Evolutionary conservation across 768 basidiomycete species (phyloP), one percentile per base, ranked within the genome.

Genomic region (Suillus placidus): DNA sequence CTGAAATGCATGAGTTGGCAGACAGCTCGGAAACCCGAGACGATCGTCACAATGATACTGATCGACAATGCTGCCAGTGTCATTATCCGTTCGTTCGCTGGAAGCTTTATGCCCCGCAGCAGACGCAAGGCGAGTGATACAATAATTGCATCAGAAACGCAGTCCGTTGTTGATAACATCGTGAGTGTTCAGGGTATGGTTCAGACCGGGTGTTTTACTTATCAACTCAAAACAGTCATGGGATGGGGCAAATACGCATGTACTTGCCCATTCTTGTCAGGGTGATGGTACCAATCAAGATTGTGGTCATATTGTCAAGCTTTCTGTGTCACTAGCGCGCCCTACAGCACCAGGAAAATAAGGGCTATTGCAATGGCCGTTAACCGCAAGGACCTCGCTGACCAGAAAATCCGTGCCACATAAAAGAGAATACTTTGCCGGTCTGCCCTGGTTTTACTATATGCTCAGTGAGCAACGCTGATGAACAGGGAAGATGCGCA

Each of bases 21-120:
- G 4, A 62, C 71, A 0, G 81, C 82, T 56, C 85, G 85, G 3
- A 85, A 80, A 14, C 76, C 71, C 61, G 77, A 79, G 58, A 80
- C 80, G 43, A 82, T 69, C 9, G 81, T 85, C 7, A 84, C 85
- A 60, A 82, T 72, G 64, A 85, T 80, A 60, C 84, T 84, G 12
- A 86, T 80, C 12, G 86, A 86, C 72, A 87, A 86, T 58, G 85
- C 83, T 0, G 70, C 67, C 14, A 76, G 61, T 61, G 85, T 70
- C 66, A 82, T 77, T 45, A 83, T 75, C n/a, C 80, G 78, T 34
- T 77, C 68, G 30, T 80, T 80, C 2, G 77, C 71, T 6, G 82
- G 80, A 2, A 85, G 70, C 26, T 74, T 76, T 32, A 87, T 76
- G 26, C 77, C 74, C 66, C 77, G 73, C 42, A 88, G 79, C 5